Conservation (phyloP, 768 basidiomycete species). For the Kwoniella europaea region DNA sequence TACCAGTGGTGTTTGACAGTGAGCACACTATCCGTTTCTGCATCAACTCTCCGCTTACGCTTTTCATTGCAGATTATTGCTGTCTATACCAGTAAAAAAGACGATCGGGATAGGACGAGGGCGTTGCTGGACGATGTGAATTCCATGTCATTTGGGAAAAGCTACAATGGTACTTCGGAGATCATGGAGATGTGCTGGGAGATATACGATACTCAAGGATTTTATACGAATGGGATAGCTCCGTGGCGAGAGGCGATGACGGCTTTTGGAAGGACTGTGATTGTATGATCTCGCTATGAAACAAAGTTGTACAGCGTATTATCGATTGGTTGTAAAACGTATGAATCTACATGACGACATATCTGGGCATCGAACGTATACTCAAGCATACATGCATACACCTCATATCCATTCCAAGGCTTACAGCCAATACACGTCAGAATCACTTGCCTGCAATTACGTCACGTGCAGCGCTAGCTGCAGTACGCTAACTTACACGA, state of each 20-base stretch:
- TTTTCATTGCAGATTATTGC: slow-evolving; percentile 13
- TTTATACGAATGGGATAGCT: slow-evolving; percentile 25
- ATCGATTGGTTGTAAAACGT: neutral
- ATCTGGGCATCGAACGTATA: too few species aligned
- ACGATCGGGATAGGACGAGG: neutral
- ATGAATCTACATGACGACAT: too few species aligned
- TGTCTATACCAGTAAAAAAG: slow-evolving; percentile 8
- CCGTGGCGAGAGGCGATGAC: slow-evolving; percentile 30
- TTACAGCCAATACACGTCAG: too few species aligned
- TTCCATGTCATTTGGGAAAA: slow-evolving; percentile 15
- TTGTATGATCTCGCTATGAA: neutral
- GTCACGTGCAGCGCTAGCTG: too few species aligned
- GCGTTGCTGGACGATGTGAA: neutral
- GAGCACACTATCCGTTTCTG: neutral
- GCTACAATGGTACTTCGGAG: slow-evolving; percentile 15
- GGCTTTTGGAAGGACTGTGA: slow-evolving; percentile 14
- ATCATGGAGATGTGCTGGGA: slow-evolving; percentile 25
- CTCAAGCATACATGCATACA: neutral
- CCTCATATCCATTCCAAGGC: neutral
- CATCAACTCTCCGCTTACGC: neutral
- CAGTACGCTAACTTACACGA: too few species aligned
- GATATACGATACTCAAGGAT: slow-evolving; percentile 15
- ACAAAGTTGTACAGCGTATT: neutral
- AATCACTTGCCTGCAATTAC: too few species aligned
- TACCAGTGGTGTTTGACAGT: slow-evolving; percentile 24